These are phyloP conservation scores for Blastobotrys ciferrii DNA, from an alignment of 1,139 yeast species.

Conservation along the genomic window DNA sequence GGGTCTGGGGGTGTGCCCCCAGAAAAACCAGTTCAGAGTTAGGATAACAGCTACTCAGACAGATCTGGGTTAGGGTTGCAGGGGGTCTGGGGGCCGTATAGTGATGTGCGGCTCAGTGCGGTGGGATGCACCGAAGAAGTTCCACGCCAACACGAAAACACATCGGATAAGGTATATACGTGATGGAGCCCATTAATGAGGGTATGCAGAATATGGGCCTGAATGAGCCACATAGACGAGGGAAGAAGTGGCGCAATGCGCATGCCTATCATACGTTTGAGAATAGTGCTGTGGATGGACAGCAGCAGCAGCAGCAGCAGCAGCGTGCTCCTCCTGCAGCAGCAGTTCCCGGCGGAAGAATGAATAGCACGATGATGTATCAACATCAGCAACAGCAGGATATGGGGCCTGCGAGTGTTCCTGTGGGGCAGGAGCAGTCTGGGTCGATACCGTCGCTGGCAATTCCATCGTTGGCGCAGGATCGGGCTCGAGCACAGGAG, in stretches of 20 bases:
- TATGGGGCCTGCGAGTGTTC: neutral
- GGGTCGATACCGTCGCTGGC: constrained; percentile 16
- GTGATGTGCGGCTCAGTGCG: neutral
- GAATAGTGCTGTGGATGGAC: constrained; percentile 2
- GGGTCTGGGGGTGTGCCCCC: too few species aligned
- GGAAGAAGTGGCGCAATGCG: constrained; percentile 19
- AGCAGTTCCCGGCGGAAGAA: neutral
- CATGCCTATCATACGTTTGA: constrained; percentile 25
- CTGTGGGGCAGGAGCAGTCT: constrained; percentile 5
- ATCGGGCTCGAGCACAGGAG: constrained; percentile 55
- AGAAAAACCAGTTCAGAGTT: too few species aligned
- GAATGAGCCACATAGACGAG: constrained; percentile 9
- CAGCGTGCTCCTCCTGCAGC: constrained; percentile 2
- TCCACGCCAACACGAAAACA: neutral
- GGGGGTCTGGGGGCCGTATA: too few species aligned
- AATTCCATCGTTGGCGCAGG: constrained; percentile 53
- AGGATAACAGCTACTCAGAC: too few species aligned
- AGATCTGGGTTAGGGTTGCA: too few species aligned
- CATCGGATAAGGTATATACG: neutral
- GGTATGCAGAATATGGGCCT: constrained; percentile 8
- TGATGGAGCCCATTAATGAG: constrained; percentile 4
- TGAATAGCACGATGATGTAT: neutral
- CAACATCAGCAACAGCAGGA: neutral
- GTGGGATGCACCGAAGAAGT: neutral
- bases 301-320: constrained; percentile 9